Percentiles rank a stretch among this genome's conserved stretches.
These are phyloP conservation scores for Pseudozyma thailandica DNA, from an alignment of 1,284 basidiomycete species.

Conservation along the genomic window DNA sequence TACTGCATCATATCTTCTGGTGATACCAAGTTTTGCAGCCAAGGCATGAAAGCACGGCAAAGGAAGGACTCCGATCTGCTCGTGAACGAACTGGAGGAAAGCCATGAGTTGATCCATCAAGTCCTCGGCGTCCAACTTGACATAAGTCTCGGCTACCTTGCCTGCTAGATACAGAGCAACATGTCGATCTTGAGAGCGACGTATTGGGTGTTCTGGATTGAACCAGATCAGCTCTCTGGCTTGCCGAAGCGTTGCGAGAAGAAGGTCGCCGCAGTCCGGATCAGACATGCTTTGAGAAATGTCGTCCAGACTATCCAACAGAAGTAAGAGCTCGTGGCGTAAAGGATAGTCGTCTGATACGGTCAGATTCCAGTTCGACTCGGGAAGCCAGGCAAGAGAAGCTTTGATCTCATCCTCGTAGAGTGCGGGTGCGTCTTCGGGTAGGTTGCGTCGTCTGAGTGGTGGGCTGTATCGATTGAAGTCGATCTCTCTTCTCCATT, in stretches of 20 bases:
- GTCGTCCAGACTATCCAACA: conserved; percentile 40
- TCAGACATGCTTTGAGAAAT: conserved; percentile 19
- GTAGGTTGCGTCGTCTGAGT: conserved; percentile 16
- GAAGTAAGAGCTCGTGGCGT: conserved; percentile 28
- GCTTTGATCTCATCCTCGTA: conserved; percentile 39
- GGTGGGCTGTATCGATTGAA: conserved; percentile 33
- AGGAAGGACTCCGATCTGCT: conserved; percentile 24
- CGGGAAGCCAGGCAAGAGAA: conserved; percentile 27
- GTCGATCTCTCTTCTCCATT: conserved; percentile 38
- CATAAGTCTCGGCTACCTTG: conserved; percentile 33
- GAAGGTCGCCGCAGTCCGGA: conserved; percentile 11
- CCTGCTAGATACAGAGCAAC: conserved; percentile 30
- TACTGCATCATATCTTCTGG: conserved; percentile 26
- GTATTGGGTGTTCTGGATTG: conserved; percentile 6
- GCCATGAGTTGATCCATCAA: conserved; percentile 30
- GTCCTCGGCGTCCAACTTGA: conserved; percentile 32
- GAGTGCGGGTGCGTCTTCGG: conserved; percentile 33
- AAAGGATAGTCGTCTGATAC: conserved; percentile 29
- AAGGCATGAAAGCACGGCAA: conserved; percentile 32
- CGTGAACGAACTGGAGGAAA: conserved; percentile 23
- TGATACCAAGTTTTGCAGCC: conserved; percentile 19
- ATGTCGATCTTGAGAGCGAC: conserved; percentile 2
- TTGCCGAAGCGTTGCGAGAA: conserved; percentile 24
- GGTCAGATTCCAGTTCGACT: conserved; percentile 13
- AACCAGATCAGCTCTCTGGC: conserved; percentile 29